Base-by-base conservation (phyloP, 495 filamentous ascomycete species). In the Aspergillus hancockii region DNA sequence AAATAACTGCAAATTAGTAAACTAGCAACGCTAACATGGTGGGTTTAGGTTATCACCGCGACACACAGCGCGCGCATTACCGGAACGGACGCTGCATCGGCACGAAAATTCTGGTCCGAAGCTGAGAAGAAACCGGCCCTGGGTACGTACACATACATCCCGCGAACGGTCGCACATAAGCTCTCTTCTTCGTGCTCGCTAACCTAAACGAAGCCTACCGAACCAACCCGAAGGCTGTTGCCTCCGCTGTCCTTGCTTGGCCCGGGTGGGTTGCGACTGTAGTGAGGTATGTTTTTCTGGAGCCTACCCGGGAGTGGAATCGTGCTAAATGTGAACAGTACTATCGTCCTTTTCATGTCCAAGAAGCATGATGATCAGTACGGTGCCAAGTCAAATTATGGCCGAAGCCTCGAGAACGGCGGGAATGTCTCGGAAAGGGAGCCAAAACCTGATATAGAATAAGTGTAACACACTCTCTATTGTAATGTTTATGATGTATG, bases 161-260 rank as follows among this genome's bases (percentile, higher is more conserved):
- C 32, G 2, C 8, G 25, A 28, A 43, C 52, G 10, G 41, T 41
- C 25, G 55, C 58, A 18, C n/a, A n/a, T n/a, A n/a, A n/a, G n/a
- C n/a, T n/a, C n/a, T n/a, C n/a, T n/a, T n/a, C n/a, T n/a, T n/a
- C n/a, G n/a, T n/a, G n/a, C n/a, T n/a, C n/a, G n/a, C 61, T 6
- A 16, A 36, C 14, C 52, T 55, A 57, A 55, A 47, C 4, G 61
- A 51, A 62, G 64, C 41, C 57, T 81, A 80, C 66, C 64, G 64
- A 31, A 58, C 71, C 31, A 75, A 78, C 54, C 67, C 65, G 6
- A 57, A 74, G 21, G 75, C 70, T 3, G 51, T 81, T 23, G 77
- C 78, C 7, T 70, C 73, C 30, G 71, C 75, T 55, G 69, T 76
- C 14, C 73, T 79, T 43, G 55, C 68, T 4, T 78, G 73, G 76